Percentiles rank a stretch among this genome's conserved stretches.
Evolutionary conservation across 1,139 yeast genomes (phyloP).

Genomic region (Debaryomyces sp.): DNA sequence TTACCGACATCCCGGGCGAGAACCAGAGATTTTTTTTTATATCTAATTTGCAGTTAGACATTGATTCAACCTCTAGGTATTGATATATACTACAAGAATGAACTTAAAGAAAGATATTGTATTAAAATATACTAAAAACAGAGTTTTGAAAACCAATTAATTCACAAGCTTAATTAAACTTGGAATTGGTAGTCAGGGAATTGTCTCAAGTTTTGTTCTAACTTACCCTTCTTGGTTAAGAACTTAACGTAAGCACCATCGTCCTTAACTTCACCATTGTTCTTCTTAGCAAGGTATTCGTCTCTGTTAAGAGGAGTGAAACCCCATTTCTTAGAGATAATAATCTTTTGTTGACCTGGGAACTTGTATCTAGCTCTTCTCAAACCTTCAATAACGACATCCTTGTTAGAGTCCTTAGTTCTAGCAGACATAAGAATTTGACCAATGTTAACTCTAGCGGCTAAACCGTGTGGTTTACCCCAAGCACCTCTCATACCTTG

Average conservation of each 20-base stretch:
- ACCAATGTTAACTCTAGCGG: slow-evolving; percentile 99
- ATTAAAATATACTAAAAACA: slow-evolving; percentile 13
- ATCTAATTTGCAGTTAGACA: no score
- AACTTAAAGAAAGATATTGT: slow-evolving; percentile 6
- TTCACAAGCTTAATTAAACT: slow-evolving; percentile 27
- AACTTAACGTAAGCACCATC: slow-evolving; percentile 99
- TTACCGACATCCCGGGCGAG: no score
- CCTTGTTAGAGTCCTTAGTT: slow-evolving; percentile 98
- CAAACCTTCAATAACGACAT: slow-evolving; percentile 96
- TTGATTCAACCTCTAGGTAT: no score
- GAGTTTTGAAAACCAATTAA: slow-evolving; percentile 6
- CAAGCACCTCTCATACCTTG: slow-evolving; percentile 99
- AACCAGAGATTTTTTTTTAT: no score
- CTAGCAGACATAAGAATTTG: slow-evolving; percentile 98
- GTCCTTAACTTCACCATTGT: slow-evolving; percentile 97
- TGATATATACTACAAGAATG: no score
- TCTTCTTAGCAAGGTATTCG: slow-evolving; percentile 91
- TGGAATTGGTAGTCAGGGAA: slow-evolving; percentile 90
- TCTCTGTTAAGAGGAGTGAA: slow-evolving; percentile 99
- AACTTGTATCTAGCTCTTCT: slow-evolving; percentile 99
- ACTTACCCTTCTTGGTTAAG: slow-evolving; percentile 94
- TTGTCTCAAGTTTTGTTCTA: slow-evolving; percentile 86
- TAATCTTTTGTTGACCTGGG: slow-evolving; percentile 99
- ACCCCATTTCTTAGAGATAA: slow-evolving; percentile 99
- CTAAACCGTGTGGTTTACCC: slow-evolving; percentile 99